A percentile compares a stretch with the other conserved stretches of the same genome.
phyloP scores from a whole-genome alignment of 73 alveolate species.

The Tetrahymena thermophila region DNA sequence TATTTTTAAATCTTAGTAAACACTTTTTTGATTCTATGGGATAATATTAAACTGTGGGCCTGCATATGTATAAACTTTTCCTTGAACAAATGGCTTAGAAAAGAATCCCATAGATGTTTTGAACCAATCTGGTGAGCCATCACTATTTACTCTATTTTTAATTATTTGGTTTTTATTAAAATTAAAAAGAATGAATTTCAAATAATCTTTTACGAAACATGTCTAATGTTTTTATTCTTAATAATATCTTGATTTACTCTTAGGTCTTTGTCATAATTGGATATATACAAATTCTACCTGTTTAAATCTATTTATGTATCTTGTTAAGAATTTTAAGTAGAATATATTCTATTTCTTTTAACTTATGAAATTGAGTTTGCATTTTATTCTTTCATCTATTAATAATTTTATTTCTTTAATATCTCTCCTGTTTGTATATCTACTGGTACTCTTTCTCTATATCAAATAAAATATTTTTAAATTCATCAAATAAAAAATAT shows the following conservation, averaged over 20 bases:
- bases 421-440: background rate
- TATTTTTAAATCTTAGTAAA: background rate
- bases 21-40: background rate
- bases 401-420: background rate
- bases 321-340: background rate
- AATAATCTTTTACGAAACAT: background rate
- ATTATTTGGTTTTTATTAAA: background rate
- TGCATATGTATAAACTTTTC: background rate
- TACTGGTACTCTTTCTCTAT: background rate
- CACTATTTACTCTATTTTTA: background rate
- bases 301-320: background rate
- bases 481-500: no score
- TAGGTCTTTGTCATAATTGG: background rate
- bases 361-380: background rate
- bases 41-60: background rate
- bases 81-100: background rate
- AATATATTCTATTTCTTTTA: background rate
- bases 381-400: background rate
- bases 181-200: background rate
- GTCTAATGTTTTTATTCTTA: background rate
- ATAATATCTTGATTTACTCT: background rate
- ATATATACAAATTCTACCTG: background rate
- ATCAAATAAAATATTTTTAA: background rate
- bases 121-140: background rate
- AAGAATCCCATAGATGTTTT: background rate